Base-by-base conservation (phyloP, 306 rosid genomes). In the Dryas drummondii region DNA sequence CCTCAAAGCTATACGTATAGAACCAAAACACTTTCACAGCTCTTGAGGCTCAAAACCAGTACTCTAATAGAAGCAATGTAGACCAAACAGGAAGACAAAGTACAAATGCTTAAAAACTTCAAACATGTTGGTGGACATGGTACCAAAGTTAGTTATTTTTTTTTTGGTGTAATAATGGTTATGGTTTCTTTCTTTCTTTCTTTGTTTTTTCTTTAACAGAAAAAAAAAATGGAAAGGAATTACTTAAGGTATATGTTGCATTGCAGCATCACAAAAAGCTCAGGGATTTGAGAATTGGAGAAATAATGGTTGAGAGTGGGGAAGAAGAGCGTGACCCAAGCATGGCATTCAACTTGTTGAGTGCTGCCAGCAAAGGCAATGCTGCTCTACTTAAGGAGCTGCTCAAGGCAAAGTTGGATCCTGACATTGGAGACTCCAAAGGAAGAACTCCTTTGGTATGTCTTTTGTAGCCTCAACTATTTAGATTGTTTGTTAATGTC, bases 1-100 rank as follows among this genome's bases (percentile, higher is more conserved):
- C 92, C 88, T 78, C 97, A 94, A 45, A 80, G 54, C 67, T 82
- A 57, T 72, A 91, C 94, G 15, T 94, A 84, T 58, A 84, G 97
- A 85, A 91, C 98, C 68, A 91, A 79, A 83, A 87, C 93, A 17
- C 91, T 94, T 69, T 88, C 98, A 66, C 97, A 94, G 46, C 91
- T 94, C 81, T 66, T 91, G 85, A 88, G 90, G 74, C 81, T 94
- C 67, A 94, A 91, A 83, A 88, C 93, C 52, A 78, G 52, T 63
- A 81, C 74, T 60, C 84, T 94, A 19, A 37, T 82, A 19, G 91
- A 94, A 80, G 83, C 84, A 57, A 90, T 86, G 91, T 88, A 88
- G 81, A 66, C 61, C 40, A 87, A 70, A 13, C 85, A 78, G 32
- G 84, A 83, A 66, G 98, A 90, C 74, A 87, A 82, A 40, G 77